Percentiles rank a stretch among this genome's conserved stretches.
Evolutionary conservation across 164 flowering plant species (phyloP).

Genomic region (Macadamia tetraphylla): DNA sequence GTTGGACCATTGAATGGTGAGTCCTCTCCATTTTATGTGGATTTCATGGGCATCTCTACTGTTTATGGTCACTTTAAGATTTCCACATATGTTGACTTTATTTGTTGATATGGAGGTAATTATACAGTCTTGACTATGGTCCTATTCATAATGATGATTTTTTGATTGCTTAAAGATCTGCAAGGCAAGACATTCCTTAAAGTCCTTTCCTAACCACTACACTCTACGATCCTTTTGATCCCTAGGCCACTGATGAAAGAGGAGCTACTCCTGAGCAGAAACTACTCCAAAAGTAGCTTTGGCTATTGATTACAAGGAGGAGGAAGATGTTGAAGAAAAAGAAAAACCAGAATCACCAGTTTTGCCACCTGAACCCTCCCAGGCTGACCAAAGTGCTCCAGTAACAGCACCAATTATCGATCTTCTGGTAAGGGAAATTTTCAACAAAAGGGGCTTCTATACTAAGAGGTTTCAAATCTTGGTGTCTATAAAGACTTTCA

Average conservation of each 20-base stretch:
- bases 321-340: conserved; percentile 10
- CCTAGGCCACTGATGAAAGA: conserved; percentile 20
- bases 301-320: conserved; percentile 3
- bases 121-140: too few species aligned
- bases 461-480: not conserved
- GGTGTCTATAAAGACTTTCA: not conserved
- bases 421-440: conserved; percentile 24
- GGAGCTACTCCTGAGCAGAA: conserved; percentile 10
- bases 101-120: too few species aligned
- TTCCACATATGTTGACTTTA: too few species aligned
- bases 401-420: conserved; percentile 17
- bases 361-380: conserved; percentile 2
- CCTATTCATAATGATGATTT: too few species aligned
- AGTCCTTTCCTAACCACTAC: too few species aligned
- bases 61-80: too few species aligned
- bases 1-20: too few species aligned
- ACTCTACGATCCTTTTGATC: too few species aligned
- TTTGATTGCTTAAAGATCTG: not conserved
- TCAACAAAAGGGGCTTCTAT: not conserved
- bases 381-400: conserved; percentile 8
- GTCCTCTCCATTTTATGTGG: too few species aligned
- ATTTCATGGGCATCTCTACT: too few species aligned
- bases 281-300: conserved; percentile 7
- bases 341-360: conserved; percentile 6
- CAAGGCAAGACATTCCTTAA: not conserved